Base-by-base conservation (phyloP, 2,329 filamentous ascomycete species). In the Fusarium sp. region DNA sequence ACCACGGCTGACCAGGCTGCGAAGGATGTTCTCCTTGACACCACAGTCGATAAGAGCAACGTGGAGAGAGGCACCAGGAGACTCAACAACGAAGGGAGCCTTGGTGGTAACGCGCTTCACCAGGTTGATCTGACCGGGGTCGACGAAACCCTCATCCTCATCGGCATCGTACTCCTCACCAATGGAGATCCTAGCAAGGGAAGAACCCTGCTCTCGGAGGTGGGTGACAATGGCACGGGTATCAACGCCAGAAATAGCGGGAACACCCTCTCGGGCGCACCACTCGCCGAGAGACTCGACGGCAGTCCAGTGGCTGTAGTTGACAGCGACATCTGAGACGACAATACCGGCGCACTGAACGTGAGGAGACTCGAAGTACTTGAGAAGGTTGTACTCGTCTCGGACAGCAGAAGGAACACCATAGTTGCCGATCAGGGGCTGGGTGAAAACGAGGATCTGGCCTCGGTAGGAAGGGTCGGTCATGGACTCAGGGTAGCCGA, bases 21-120 rank as follows among this genome's bases (percentile, higher is more conserved):
- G 94, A 63, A 99, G 90, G 76, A 99, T 99, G 86, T 99, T 99
- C 88, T 99, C 96, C 89, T 99, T 99, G 74, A 98, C 96, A 85
- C 96, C 96, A 78, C 96, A 99, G 83, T 99, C 96, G 78, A 99
- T 92, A 73, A 99, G 88, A 62, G 95, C 96, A 74, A 99, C 90
- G 83, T 99, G 96, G 80, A 93, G 91, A 76, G 92, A 90, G 69
- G 95, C 94, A 72, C 91, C 88, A 33, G 90, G 88, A 52, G 95
- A 94, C 80, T 93, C 92, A 71, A 98, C 92, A 76, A 98, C 94
- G 86, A 98, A 99, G 42, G 96, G 96, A 69, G 95, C 93, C 86
- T 99, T 99, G 82, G 96, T 99, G 86, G 93, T 97, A 74, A 99
- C 96, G 76, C 93, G 93, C 82, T 93, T 93, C 75, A 98, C 96